Percentiles rank a stretch among this genome's conserved stretches.
phyloP scores from a whole-genome alignment of 257 asterid species.

The Apocynum venetum region DNA sequence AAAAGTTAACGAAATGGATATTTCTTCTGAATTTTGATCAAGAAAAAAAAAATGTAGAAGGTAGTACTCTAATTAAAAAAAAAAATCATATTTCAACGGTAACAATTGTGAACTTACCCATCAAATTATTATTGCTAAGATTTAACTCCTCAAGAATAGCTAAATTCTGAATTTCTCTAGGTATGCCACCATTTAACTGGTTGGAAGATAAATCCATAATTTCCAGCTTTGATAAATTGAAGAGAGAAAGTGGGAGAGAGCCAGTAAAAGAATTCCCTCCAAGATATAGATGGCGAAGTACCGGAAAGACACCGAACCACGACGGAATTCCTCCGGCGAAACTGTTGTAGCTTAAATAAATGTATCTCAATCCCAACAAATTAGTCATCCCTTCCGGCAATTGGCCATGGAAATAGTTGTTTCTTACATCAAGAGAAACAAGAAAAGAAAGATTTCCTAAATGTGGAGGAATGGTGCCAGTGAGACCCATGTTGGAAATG shows the following conservation, averaged over 20 bases:
- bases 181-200: slow-evolving; percentile 22
- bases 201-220: slow-evolving; percentile 16
- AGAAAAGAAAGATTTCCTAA: background rate
- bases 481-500: background rate
- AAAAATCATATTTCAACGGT: background rate
- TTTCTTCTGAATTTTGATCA: too few species aligned
- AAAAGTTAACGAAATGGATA: too few species aligned
- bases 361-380: background rate
- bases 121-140: slow-evolving; percentile 24
- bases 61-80: too few species aligned
- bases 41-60: too few species aligned
- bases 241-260: background rate
- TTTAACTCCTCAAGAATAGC: slow-evolving; percentile 12
- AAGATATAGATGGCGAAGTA: background rate
- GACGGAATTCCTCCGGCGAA: background rate
- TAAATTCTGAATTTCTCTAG: slow-evolving; percentile 25
- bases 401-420: background rate
- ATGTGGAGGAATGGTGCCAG: background rate
- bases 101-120: slow-evolving; percentile 6
- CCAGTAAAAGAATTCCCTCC: slow-evolving; percentile 1
- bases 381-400: background rate
- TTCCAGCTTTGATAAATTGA: slow-evolving; percentile 2
- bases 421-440: background rate
- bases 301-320: background rate
- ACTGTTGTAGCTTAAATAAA: background rate